Base-by-base conservation (phyloP, 257 asterid genomes). In the Henckelia pumila region DNA sequence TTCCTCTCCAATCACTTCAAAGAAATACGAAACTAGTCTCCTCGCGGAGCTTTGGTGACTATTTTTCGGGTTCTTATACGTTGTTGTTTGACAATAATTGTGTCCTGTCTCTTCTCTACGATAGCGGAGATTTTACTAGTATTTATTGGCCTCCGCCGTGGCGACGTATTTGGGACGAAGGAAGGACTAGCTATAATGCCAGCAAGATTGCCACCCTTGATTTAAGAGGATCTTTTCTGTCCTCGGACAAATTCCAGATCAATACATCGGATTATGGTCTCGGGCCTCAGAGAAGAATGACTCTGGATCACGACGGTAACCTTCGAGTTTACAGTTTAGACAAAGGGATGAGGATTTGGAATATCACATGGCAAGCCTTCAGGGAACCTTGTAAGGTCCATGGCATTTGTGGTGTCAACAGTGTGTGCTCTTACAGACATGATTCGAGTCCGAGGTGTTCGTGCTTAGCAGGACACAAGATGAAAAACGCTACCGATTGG, bases 321-420 rank as follows among this genome's bases (percentile, higher is more conserved):
- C 60, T 77, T n/a, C 64, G 87, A 5, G 75, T 73, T 1, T 75
- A 79, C 49, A 79, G 78, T 44, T 67, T 79, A 23, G 72, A 77
- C 23, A 64, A 23, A 30, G 22, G 50, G 1, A 40, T 47, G 1
- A 64, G 52, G 14, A 61, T n/a, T 10, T 82, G 85, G 85, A 8
- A 59, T 10, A 75, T 82, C 26, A 52, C 87, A 3, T 79, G 87
- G 85, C 76, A 77, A 75, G 69, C 66, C 0, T 30, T 29, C 6
- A 0, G 4, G 8, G 24, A 61, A 14, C 79, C 81, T 0, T 82
- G 84, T 37, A 64, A 7, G 3, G 49, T 73, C 23, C 84, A 75
- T 67, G 85, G 87, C 0, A 56, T 79, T 56, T 82, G 87, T 40
- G 88, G 86, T 8, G 63, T 53, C 19, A 83, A 80, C 32, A 35